Evolutionary conservation across 2,329 filamentous ascomycete genomes (phyloP).

Genomic region (Alternaria sp.): DNA sequence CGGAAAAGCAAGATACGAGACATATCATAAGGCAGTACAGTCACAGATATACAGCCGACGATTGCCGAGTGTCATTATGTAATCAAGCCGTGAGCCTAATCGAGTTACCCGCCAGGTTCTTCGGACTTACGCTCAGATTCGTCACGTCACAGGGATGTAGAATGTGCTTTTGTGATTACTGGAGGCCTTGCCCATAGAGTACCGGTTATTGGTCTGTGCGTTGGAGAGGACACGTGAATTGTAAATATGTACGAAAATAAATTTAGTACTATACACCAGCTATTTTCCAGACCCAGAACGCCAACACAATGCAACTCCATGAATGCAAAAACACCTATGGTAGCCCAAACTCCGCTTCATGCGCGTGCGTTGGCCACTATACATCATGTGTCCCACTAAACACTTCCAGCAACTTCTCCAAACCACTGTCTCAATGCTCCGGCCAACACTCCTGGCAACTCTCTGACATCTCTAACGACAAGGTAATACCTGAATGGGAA

Average conservation of each 20-base stretch:
- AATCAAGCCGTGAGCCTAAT: not conserved
- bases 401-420: slow-evolving; percentile 68
- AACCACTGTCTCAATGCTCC: slow-evolving; percentile 96
- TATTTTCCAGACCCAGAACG: not conserved
- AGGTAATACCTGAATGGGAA: slow-evolving; percentile 98
- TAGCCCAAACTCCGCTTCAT: not conserved
- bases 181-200: too few relatives aligned
- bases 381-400: not conserved
- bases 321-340: not conserved
- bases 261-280: not conserved
- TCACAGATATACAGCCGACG: not conserved
- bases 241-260: not conserved
- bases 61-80: slow-evolving; percentile 1
- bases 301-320: not conserved
- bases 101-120: not conserved
- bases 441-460: slow-evolving; percentile 87
- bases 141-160: not conserved
- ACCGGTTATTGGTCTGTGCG: too few relatives aligned
- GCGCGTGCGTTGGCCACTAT: not conserved
- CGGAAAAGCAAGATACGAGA: not conserved
- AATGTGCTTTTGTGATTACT: too few relatives aligned
- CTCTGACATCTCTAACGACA: slow-evolving; percentile 89
- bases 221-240: not conserved
- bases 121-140: not conserved
- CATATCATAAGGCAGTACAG: not conserved